Percentiles rank a stretch among this genome's conserved stretches.
These are phyloP conservation scores for Daucus carota DNA, from an alignment of 129 eudicot genomes.

Conservation along the genomic window DH1_v3.0 NC_030382.2:45605001-45605500, in stretches of 20 bases:
- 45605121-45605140: neutral
- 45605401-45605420: neutral
- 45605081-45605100: neutral
- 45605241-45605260: slow-evolving; percentile 60
- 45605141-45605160: slow-evolving; percentile 8
- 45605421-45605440: too few relatives aligned
- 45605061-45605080: neutral
- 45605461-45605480: too few relatives aligned
- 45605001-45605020: slow-evolving; percentile 31
- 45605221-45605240: slow-evolving; percentile 62
- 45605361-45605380: neutral
- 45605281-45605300: slow-evolving; percentile 74
- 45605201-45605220: slow-evolving; percentile 63
- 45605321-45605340: neutral
- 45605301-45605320: slow-evolving; percentile 69
- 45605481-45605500: too few relatives aligned
- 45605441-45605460: too few relatives aligned
- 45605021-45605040: slow-evolving; percentile 28
- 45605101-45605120: neutral
- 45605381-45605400: neutral
- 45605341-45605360: neutral
- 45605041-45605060: neutral
- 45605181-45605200: slow-evolving; percentile 39
- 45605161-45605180: slow-evolving; percentile 42
- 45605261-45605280: slow-evolving; percentile 70